Evolutionary conservation across 2,329 filamentous ascomycete species (phyloP), one percentile per base, ranked within the genome.

Genomic region (Helicocarpus griseus): DNA sequence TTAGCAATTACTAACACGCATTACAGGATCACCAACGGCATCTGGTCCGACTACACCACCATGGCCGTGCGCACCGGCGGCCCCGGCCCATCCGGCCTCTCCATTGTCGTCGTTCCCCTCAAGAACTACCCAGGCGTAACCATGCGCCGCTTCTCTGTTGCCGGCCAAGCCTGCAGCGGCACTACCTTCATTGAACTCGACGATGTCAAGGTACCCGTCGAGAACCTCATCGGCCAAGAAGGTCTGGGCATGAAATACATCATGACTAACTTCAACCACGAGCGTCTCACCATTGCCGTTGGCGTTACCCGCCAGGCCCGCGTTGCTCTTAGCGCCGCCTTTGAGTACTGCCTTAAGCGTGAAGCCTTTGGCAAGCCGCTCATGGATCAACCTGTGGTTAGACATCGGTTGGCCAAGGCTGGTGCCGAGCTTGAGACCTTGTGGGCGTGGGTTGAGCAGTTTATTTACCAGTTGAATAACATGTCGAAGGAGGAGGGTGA

Each of bases 191-290:
- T 89, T 58, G 83, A 87, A 62, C 74, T 89, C 1, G 85, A 88
- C 60, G 83, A 89, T 49, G 86, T 89, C 19, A 76, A 80, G 52
- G 85, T 89, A 1, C 85, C 85, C 0, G 76, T 81, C 0, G 77
- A 79, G 60, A 88, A 89, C 62, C 67, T 89, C 6, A 80, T 89
- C 52, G 86, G 85, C 2, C 58, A 73, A 19, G 85, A 89, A 64
- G 85, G 84, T 9, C 71, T 78, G 60, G 86, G 86, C 4, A 88
- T 89, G 84, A 77, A 73, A 53, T 86, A 86, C 61, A 79, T 86
- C 61, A 87, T 86, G 83, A 83, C 80, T 50, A 87, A 89, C 69
- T 89, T 89, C 77, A 89, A 89, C 69, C 85, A 89, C 65, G 86
- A 89, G 65, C 78, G 85, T 0, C 72, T 89, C 9, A 76, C 75